These are phyloP conservation scores for sorghum (Sorghum bicolor) DNA, from an alignment of 176 grass and related monocot species.

Conservation along the genomic window DNA sequence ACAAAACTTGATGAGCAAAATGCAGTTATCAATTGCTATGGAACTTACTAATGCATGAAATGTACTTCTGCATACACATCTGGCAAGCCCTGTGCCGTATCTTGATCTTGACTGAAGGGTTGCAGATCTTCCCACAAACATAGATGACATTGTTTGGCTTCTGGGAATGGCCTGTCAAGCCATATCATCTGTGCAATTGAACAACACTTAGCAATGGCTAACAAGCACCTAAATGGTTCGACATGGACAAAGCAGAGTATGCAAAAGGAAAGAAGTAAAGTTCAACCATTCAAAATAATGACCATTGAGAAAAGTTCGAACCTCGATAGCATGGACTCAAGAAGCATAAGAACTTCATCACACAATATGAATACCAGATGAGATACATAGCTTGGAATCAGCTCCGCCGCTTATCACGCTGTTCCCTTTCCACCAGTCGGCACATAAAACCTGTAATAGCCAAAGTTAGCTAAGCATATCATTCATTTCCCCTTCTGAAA, in stretches of 20 bases:
- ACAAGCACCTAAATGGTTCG: background rate
- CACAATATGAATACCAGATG: slow-evolving; percentile 66
- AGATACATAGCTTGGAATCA: slow-evolving; percentile 83
- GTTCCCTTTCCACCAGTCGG: slow-evolving; percentile 90
- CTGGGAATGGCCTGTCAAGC: background rate
- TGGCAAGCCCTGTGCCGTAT: background rate
- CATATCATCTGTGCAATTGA: slow-evolving; percentile 20
- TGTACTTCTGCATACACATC: background rate
- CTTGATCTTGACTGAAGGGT: background rate
- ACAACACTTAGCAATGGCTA: background rate
- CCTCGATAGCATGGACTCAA: background rate
- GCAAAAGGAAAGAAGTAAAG: background rate
- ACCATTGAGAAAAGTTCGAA: background rate
- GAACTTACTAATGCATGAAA: background rate
- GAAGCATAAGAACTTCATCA: slow-evolving; percentile 10
- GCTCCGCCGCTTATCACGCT: slow-evolving; percentile 85
- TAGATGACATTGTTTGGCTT: slow-evolving; percentile 7
- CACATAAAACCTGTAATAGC: slow-evolving; percentile 64
- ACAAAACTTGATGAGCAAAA: background rate
- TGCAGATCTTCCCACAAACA: background rate
- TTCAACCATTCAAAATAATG: background rate
- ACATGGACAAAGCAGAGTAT: background rate
- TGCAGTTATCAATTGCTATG: background rate
- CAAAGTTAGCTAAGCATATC: background rate
- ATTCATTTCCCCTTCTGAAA: background rate